Percentiles rank a stretch among this genome's conserved stretches.
Evolutionary conservation across 2,329 filamentous ascomycete species (phyloP).

Genomic region (Sarocladiaceae sp.): DNA sequence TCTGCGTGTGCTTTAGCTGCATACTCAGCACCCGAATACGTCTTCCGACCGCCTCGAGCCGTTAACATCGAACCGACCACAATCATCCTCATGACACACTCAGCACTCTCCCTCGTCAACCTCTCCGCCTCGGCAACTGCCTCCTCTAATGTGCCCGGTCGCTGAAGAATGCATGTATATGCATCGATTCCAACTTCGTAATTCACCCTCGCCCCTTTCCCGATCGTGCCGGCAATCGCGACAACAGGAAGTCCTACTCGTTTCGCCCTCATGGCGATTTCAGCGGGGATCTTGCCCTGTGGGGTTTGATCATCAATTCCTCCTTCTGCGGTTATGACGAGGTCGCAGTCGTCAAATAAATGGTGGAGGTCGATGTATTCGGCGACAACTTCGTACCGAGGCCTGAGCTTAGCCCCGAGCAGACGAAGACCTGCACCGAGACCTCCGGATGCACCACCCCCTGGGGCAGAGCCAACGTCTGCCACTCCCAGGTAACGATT

Average conservation of each 20-base stretch:
- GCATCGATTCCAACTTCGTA: conserved; percentile 30
- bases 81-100: conserved; percentile 29
- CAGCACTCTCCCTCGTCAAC: conserved; percentile 27
- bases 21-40: no score
- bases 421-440: conserved; percentile 46
- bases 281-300: conserved; percentile 48
- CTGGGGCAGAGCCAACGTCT: conserved; percentile 32
- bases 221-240: conserved; percentile 33
- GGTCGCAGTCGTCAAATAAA: conserved; percentile 42
- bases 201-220: conserved; percentile 26
- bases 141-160: conserved; percentile 26
- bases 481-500: conserved; percentile 28
- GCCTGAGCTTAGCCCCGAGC: conserved; percentile 39
- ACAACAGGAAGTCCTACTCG: conserved; percentile 39
- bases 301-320: conserved; percentile 48
- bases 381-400: conserved; percentile 45
- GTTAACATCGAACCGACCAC: conserved; percentile 24
- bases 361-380: conserved; percentile 44
- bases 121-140: conserved; percentile 25
- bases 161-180: conserved; percentile 28
- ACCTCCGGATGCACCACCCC: conserved; percentile 48
- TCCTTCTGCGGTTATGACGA: conserved; percentile 50
- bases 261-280: conserved; percentile 44
- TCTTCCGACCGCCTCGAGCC: no score
- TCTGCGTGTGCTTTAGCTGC: no score